Percentiles rank a stretch among this genome's conserved stretches.
These are phyloP conservation scores for Takakia lepidozioides DNA, from an alignment of 225 moss, liverwort and hornwort genomes.

Conservation along the genomic window DNA sequence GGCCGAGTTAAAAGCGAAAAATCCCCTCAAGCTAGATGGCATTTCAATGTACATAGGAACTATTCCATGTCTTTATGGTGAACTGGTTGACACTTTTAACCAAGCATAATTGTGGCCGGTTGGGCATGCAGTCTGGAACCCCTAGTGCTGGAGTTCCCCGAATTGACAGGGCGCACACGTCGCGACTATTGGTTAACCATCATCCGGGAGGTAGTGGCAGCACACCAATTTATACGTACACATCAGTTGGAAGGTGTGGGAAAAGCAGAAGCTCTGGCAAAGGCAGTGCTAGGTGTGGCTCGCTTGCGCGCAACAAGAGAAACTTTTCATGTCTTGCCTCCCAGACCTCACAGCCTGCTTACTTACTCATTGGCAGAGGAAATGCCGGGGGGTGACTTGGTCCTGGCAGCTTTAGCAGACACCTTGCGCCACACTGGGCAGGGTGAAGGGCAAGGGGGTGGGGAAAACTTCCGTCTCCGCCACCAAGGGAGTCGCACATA, in stretches of 20 bases:
- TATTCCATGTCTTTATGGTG: no score
- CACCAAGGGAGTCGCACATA: constrained; percentile 31
- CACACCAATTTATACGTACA: constrained; percentile 67
- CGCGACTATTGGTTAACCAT: constrained; percentile 94
- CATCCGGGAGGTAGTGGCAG: constrained; percentile 78
- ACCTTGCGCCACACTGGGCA: constrained; percentile 48
- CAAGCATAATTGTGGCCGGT: not conserved
- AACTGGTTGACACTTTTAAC: no score
- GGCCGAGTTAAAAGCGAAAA: not conserved
- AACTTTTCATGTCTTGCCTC: constrained; percentile 65
- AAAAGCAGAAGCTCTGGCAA: constrained; percentile 74
- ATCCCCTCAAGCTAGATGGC: no score
- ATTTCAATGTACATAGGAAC: no score
- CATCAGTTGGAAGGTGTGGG: constrained; percentile 70
- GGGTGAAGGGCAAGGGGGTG: constrained; percentile 21
- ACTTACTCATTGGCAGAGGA: constrained; percentile 72
- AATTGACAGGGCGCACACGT: constrained; percentile 79
- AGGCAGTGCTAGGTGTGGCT: constrained; percentile 86
- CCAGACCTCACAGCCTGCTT: constrained; percentile 68
- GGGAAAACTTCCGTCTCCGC: constrained; percentile 26
- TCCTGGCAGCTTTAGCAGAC: constrained; percentile 72
- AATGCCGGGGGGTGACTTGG: constrained; percentile 88
- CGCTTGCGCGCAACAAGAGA: constrained; percentile 80
- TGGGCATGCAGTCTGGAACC: constrained; percentile 64
- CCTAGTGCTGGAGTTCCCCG: constrained; percentile 90